A percentile compares a stretch with the other conserved stretches of the same genome.
These are phyloP conservation scores for Alternaria sp. DNA, from an alignment of 2,329 filamentous ascomycete genomes.

Conservation along the genomic window DNA sequence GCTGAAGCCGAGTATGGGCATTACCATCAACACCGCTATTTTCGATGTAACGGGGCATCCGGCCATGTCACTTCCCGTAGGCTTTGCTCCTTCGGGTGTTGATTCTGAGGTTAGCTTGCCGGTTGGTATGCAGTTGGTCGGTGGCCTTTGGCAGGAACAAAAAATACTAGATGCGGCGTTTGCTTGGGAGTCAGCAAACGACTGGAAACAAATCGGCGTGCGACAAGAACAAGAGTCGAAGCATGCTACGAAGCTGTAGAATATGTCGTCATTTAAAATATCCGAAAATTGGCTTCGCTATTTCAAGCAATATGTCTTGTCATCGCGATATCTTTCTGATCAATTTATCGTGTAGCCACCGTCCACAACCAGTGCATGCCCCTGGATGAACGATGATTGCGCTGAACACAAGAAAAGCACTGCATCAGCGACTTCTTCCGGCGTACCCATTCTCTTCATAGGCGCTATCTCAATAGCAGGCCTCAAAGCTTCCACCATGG, in stretches of 20 bases:
- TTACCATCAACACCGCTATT: constrained; percentile 37
- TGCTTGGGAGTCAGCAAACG: constrained; percentile 37
- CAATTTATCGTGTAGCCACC: constrained; percentile 48
- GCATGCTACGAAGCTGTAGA: constrained; percentile 20
- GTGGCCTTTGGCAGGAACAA: constrained; percentile 47
- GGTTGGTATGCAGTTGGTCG: constrained; percentile 51
- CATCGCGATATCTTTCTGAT: background rate
- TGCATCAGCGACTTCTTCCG: constrained; percentile 62
- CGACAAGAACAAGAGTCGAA: constrained; percentile 4
- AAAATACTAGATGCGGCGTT: constrained; percentile 36
- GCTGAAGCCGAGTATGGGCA: constrained; percentile 37
- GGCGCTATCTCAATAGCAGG: constrained; percentile 55
- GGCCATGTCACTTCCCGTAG: constrained; percentile 37
- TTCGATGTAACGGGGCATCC: constrained; percentile 43
- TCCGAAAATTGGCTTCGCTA: background rate
- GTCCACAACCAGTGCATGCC: constrained; percentile 56
- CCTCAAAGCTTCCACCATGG: constrained; percentile 41
- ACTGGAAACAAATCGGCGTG: constrained; percentile 29
- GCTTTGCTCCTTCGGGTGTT: constrained; percentile 30
- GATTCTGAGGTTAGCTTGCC: constrained; percentile 39
- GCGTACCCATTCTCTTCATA: constrained; percentile 55
- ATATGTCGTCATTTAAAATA: background rate
- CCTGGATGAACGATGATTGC: constrained; percentile 62
- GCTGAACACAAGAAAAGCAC: constrained; percentile 60
- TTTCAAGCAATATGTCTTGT: background rate